Percentiles rank a stretch among this genome's conserved stretches.
These are phyloP conservation scores for Vigna angularis DNA, from an alignment of 306 rosid genomes.

Conservation along the genomic window DNA sequence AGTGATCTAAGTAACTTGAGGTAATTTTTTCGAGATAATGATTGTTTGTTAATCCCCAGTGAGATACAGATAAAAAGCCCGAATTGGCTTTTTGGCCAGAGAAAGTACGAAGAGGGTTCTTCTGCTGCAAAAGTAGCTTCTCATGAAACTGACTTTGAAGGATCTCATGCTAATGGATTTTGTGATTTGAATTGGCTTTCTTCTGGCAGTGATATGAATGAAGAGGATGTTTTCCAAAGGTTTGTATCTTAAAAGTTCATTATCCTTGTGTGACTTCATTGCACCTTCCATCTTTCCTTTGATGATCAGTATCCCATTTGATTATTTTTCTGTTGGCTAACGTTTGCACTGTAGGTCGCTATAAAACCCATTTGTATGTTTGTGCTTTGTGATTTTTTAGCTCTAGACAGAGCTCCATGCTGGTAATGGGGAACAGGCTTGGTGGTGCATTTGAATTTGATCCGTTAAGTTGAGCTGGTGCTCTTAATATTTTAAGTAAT, in stretches of 20 bases:
- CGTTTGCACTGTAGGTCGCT: neutral
- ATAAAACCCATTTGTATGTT: conserved; percentile 20
- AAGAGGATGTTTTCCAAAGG: conserved; percentile 53
- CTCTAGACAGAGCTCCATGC: conserved; percentile 35
- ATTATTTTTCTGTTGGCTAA: conserved; percentile 8
- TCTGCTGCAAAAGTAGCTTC: conserved; percentile 64
- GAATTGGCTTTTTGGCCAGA: conserved; percentile 93
- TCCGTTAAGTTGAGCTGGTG: neutral
- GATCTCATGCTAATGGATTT: conserved; percentile 62
- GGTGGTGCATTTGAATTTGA: conserved; percentile 27
- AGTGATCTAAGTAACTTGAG: conserved; percentile 9
- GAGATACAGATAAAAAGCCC: conserved; percentile 97
- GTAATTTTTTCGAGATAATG: conserved; percentile 36
- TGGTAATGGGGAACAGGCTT: conserved; percentile 1
- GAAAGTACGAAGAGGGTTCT: conserved; percentile 73
- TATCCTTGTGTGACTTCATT: conserved; percentile 22
- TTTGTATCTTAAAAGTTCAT: conserved; percentile 43
- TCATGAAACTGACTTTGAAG: conserved; percentile 57
- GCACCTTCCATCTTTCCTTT: neutral
- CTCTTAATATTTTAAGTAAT: conserved; percentile 11
- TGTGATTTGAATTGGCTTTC: conserved; percentile 76
- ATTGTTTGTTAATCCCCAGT: conserved; percentile 54
- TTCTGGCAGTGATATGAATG: conserved; percentile 47
- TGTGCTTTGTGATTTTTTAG: conserved; percentile 18
- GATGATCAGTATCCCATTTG: too few relatives aligned